Percentiles rank a stretch among this genome's conserved stretches.
Conservation (phyloP, 2,329 filamentous ascomycete genomes). For the Penicillium verrucosum region DNA sequence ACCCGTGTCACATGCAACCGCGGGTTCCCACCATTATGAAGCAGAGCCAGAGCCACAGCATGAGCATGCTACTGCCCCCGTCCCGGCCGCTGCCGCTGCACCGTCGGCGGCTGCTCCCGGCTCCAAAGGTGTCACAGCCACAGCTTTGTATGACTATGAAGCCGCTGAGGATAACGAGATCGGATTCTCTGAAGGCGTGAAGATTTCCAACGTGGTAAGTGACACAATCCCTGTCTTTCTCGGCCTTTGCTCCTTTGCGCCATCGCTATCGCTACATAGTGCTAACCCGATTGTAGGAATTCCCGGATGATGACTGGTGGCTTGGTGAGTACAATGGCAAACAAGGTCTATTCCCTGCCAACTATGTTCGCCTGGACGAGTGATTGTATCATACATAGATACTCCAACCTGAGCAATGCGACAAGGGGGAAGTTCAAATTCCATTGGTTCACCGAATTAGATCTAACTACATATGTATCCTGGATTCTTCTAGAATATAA, state of each 20-base stretch:
- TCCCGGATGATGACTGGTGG: constrained; percentile 99
- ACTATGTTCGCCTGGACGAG: constrained; percentile 47
- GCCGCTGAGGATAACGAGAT: constrained; percentile 87
- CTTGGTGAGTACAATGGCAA: constrained; percentile 78
- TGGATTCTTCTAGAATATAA: background rate
- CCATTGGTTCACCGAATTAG: background rate
- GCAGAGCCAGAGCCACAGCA: constrained; percentile 28
- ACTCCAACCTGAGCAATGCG: background rate
- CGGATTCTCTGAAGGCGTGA: constrained; percentile 86
- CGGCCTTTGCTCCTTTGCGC: background rate
- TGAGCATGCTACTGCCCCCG: constrained; percentile 32
- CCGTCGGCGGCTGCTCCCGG: constrained; percentile 34
- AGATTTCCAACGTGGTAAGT: constrained; percentile 72
- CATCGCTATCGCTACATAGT: background rate
- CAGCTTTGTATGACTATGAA: constrained; percentile 91
- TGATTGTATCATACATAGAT: constrained; percentile 3
- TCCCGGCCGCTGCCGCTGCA: constrained; percentile 39
- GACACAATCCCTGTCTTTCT: background rate
- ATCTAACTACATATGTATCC: background rate
- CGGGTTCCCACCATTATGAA: constrained; percentile 25
- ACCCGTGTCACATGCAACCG: constrained; percentile 26
- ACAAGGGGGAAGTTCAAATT: background rate
- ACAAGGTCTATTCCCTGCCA: constrained; percentile 73
- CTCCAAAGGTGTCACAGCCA: constrained; percentile 63
- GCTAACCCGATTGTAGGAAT: constrained; percentile 60